Percentiles rank a stretch among this genome's conserved stretches.
These are phyloP conservation scores for Podila clonocystis DNA, from an alignment of 192 early-diverging fungal genomes.

Conservation along the genomic window DNA sequence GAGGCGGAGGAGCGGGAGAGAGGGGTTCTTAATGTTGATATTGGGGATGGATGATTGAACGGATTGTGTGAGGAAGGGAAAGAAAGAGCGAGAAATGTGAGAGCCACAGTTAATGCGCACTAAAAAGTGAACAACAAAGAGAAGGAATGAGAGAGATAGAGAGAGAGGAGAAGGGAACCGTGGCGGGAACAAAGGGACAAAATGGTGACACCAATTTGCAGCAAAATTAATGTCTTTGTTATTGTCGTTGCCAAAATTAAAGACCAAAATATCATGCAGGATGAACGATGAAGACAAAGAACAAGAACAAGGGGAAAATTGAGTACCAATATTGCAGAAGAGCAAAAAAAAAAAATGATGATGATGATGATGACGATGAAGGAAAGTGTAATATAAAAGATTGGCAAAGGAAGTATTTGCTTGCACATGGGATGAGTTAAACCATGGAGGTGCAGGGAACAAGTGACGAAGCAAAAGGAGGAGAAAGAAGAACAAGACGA, in stretches of 20 bases:
- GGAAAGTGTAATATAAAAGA: too few species aligned
- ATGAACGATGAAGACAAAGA: too few species aligned
- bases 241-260: too few species aligned
- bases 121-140: background rate
- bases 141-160: background rate
- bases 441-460: background rate
- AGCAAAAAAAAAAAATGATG: too few species aligned
- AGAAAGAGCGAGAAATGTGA: background rate
- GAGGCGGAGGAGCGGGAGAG: background rate
- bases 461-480: background rate
- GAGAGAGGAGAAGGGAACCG: background rate
- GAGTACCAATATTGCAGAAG: too few species aligned
- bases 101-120: slow-evolving; percentile 3
- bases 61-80: background rate
- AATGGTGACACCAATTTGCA: too few species aligned
- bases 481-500: background rate
- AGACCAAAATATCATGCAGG: too few species aligned
- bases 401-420: too few species aligned
- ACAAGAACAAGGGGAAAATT: too few species aligned
- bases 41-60: background rate
- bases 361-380: too few species aligned
- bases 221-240: too few species aligned
- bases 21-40: background rate
- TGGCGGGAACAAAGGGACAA: background rate
- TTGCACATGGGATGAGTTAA: background rate